Base-by-base conservation (phyloP, 1,284 basidiomycete species). In the Cystobasidium pallidum region DNA sequence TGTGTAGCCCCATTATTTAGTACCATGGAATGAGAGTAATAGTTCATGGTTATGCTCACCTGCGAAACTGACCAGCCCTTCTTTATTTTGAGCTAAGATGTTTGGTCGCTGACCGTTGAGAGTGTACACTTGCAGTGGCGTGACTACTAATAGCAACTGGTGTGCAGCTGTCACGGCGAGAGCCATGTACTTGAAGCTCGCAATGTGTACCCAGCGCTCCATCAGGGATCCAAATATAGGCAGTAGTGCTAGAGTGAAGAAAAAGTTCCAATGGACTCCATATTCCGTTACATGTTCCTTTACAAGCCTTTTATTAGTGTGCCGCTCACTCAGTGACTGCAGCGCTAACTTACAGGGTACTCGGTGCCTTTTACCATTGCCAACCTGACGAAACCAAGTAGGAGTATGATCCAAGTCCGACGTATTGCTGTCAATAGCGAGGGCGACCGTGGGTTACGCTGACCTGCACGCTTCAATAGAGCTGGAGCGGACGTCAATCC, bases 211-310 rank as follows among this genome's bases (percentile, higher is more conserved):
- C 6, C 91, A 58, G 0, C 90, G 89, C 72, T 90, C 88, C 7
- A 92, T 79, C 0, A 88, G 70, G 0, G 90, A 86, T 75, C 92
- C 89, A 6, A 92, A 81, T 0, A 91, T 80, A 0, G 94, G 94
- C 2, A 98, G 81, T 0, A 91, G 75, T 0, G 88, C 92, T 15
- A 99, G 84, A 0, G 96, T 98, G 78, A 98, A 86, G 85, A 99
- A 99, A 81, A 99, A 99, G 81, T 99, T 99, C 96, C 96, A 99
- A 79, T 98, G 94, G 0, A 88, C 88, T 0, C 96, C 96, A 76
- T 99, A 99, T 82, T 99, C 95, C 0, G 92, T 89, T 52, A 91
- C 88, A 76, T 99, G 96, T 84, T 99, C 95, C 92, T 94, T 75
- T 3, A 3, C 7, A 11, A 45, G 19, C 43, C 43, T 45, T 6